Percentiles rank a stretch among this genome's conserved stretches.
phyloP scores from a whole-genome alignment of 78 protist genomes.

The Emiliania huxleyi region DNA sequence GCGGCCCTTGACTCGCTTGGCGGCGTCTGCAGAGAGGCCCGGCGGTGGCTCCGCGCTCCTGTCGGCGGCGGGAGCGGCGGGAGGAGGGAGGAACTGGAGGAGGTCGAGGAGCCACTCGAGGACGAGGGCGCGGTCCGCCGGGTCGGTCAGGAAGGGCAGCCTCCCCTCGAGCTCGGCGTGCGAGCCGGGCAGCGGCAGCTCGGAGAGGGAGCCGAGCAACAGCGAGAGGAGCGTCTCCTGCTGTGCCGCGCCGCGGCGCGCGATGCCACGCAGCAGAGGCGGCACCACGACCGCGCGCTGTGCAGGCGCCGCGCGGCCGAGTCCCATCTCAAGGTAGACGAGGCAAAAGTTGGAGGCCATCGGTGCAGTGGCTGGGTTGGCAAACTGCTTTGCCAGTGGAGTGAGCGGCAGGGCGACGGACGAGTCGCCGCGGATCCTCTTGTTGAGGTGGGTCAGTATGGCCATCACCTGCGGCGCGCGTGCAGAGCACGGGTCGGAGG shows the following conservation, averaged over 20 bases:
- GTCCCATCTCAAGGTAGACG: neutral
- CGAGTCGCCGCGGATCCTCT: neutral
- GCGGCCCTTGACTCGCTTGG: neutral
- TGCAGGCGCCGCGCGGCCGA: neutral
- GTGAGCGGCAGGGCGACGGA: neutral
- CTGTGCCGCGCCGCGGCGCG: neutral
- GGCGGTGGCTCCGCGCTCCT: neutral
- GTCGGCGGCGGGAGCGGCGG: neutral
- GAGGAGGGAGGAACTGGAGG: neutral
- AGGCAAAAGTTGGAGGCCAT: neutral
- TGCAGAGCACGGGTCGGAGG: neutral
- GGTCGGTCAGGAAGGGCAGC: neutral
- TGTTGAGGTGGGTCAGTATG: neutral
- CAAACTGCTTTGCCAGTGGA: neutral
- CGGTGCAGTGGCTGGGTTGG: neutral
- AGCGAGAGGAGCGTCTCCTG: conserved; percentile 4
- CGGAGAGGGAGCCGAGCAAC: neutral
- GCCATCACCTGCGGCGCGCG: neutral
- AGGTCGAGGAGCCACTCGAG: neutral
- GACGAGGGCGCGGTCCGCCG: neutral
- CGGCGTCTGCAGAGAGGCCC: neutral
- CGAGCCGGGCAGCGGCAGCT: neutral
- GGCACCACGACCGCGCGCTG: neutral
- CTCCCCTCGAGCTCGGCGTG: neutral
- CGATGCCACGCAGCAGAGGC: neutral